Base-by-base conservation (phyloP, 202 grass and related monocot genomes). In the Setaria viridis region DNA sequence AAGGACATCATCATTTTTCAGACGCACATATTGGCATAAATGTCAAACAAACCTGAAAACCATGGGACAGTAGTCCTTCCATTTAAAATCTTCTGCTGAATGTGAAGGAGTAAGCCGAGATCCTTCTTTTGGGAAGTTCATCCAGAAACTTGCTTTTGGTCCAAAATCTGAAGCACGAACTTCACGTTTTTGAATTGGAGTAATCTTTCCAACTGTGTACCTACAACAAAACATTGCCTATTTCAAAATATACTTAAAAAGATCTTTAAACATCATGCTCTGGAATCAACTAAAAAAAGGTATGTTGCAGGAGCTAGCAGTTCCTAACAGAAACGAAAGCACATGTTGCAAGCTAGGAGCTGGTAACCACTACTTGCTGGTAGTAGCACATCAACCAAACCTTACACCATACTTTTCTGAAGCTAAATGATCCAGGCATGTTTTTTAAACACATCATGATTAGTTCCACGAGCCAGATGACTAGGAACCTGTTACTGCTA, bases 171-270 rank as follows among this genome's bases (percentile, higher is more conserved):
- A 99, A 51, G 86, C 87, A 77, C 88, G 97, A 60, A 99, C 93
- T 87, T 96, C 97, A 78, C 93, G 93, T 77, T 72, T 93, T 80
- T 93, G 97, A 82, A 99, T 99, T 7, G 97, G 93, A 49, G 97
- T 99, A 81, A 99, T 99, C 91, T 99, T 99, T 62, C 97, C 97
- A 82, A 99, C 93, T 42, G 93, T 99, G 80, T 96, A 96, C 92
- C 93, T 99, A 85, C 62, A 76, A 82, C 67, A 80, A 82, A 55
- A 79, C 6, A 1, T 20, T 55, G 49, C 49, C 17, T 1, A 13
- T 39, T n/a, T 75, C 32, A 75, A 35, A 75, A 75, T 56, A 39
- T 37, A 56, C 2, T 39, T n/a, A 54, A 16, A 37, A 55, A 37
- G 10, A 74, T 75, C 30, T 55, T 32, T 75, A 55, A 75, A 55